Evolutionary conservation across 495 filamentous ascomycete genomes (phyloP).

Genomic region (Trichocladium antarcticum): DNA sequence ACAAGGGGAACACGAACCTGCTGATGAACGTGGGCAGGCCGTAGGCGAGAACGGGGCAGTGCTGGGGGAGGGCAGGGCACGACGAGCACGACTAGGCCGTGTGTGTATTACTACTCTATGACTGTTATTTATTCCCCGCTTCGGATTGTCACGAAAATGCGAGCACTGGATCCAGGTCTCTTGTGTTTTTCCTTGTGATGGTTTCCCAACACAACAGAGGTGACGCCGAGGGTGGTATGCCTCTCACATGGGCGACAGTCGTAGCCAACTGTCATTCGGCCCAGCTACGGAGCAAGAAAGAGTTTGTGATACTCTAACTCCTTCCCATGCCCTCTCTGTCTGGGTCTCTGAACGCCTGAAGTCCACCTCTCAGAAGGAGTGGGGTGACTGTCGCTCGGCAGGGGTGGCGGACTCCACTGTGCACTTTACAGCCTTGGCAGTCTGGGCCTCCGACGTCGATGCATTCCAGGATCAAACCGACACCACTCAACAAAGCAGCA

Average conservation of each 20-base stretch:
- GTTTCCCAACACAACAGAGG: too few species aligned
- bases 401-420: too few species aligned
- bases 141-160: slow-evolving; percentile 12
- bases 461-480: neutral
- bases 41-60: slow-evolving; percentile 9
- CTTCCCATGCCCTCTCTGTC: too few species aligned
- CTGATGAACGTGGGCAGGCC: slow-evolving; percentile 41
- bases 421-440: slow-evolving; percentile 11
- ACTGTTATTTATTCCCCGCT: slow-evolving; percentile 22
- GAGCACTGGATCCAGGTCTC: neutral
- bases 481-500: neutral
- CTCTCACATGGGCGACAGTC: too few species aligned
- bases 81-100: slow-evolving; percentile 6
- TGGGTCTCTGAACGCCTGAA: too few species aligned
- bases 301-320: too few species aligned
- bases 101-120: slow-evolving; percentile 25
- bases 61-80: neutral
- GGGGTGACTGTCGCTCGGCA: too few species aligned
- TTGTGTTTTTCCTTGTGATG: neutral
- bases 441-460: neutral
- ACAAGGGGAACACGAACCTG: slow-evolving; percentile 53
- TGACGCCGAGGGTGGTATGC: too few species aligned
- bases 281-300: too few species aligned
- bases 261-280: too few species aligned
- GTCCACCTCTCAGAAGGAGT: too few species aligned